Base-by-base conservation (phyloP, 306 rosid species). In the Geum urbanum region DNA sequence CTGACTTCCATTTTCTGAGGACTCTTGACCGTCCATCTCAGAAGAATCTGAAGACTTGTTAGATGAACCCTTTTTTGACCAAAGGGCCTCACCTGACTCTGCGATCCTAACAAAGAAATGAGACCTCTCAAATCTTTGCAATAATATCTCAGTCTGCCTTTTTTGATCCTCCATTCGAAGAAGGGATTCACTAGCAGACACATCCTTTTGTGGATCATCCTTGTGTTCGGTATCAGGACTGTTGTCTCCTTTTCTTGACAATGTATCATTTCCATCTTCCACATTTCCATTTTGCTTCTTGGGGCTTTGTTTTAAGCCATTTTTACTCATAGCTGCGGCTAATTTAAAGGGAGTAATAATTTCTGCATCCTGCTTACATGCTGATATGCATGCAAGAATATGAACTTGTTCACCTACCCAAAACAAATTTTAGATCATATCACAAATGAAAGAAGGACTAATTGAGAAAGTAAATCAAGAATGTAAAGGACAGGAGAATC, bases 361-460 rank as follows among this genome's bases (percentile, higher is more conserved):
- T 83, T 86, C 89, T 55, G 83, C 75, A 78, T 94, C 95, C 84
- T 89, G 90, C 85, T 87, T 82, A 83, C 81, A 84, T 24, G 95
- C 97, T 69, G 97, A 89, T 84, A 94, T 86, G 90, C 97, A 88
- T 70, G 96, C 99, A 85, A 94, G 78, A 78, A 94, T 80, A 77
- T 89, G 90, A 83, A 89, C 84, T 66, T 88, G 97, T 83, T 94
- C 99, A 70, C 99, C 99, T 94, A 9, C 12, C 5, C 22, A 24
- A 47, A 47, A 75, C 60, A 81, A 39, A 72, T 68, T 72, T 84
- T 73, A 88, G 86, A 83, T 69, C 81, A 63, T 78, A 67, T 71
- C 66, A 80, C 12, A 18, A 66, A 52, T 49, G 53, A 24, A 43
- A 37, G 7, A 24, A 43, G 24, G 7, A 50, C 61, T 74, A 44